Conservation (phyloP, 2,329 filamentous ascomycete genomes). For the Pestalotiopsis sp. region DNA sequence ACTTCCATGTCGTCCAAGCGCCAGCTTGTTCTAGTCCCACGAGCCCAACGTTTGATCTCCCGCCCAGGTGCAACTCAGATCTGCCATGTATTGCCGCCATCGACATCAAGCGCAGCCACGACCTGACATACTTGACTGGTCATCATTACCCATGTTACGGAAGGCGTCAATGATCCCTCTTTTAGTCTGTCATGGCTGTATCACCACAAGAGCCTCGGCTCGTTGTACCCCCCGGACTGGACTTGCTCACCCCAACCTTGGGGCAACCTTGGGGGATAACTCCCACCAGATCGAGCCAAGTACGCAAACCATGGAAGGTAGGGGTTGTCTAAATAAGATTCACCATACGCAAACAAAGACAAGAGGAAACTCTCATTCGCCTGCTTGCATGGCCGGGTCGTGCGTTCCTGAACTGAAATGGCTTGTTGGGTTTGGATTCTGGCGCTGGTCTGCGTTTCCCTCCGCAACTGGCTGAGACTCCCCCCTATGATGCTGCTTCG, state of each 20-base stretch:
- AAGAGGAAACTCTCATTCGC: neutral
- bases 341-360: neutral
- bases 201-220: neutral
- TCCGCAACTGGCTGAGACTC: neutral
- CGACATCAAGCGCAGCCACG: constrained; percentile 4
- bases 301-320: neutral
- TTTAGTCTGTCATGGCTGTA: neutral
- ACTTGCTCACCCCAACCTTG: neutral
- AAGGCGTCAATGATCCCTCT: neutral
- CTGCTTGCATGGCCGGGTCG: neutral
- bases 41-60: neutral
- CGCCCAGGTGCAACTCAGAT: neutral
- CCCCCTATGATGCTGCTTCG: neutral
- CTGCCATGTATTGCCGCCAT: neutral
- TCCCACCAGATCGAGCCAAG: neutral
- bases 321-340: neutral
- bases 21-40: neutral
- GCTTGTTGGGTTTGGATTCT: neutral
- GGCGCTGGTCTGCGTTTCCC: neutral
- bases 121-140: neutral
- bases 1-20: neutral
- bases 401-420: neutral
- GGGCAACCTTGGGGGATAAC: too few relatives aligned
- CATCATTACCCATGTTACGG: neutral
- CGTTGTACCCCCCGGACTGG: neutral